Base-by-base conservation (phyloP, 2,329 filamentous ascomycete genomes). In the Trichoderma semiorbis region DNA sequence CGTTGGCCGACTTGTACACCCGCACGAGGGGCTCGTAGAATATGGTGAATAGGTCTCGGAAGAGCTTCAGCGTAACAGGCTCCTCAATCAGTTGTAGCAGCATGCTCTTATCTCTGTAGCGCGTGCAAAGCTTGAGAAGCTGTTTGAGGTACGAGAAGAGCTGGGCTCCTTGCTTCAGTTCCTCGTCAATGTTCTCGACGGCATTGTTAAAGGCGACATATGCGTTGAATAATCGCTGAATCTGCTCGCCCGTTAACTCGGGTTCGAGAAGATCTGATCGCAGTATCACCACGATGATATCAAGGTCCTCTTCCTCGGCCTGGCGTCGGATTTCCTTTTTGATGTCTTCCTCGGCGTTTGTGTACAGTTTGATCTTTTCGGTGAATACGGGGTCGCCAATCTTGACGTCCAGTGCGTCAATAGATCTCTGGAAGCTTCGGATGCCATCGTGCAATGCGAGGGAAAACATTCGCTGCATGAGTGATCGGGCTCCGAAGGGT, bases 1-100 rank as follows among this genome's bases (percentile, higher is more conserved):
- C 95, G 77, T 98, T 99, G 75, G 96, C 96, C 24, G 95, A 97
- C 83, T 98, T 99, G 86, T 99, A 99, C 0, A 99, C 96, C 62
- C 96, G 89, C 18, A 99, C 94, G 26, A 99, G 90, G 0, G 96
- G 96, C 80, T 99, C 96, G 82, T 99, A 99, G 84, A 99, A 99
- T 79, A 99, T 98, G 39, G 94, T 97, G 81, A 99, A 98, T 28
- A 99, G 87, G 78, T 99, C 96, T 62, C 94, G 90, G 87, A 99
- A 96, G 32, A 99, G 87, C 79, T 97, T 92, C n/a, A 99, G 86
- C 0, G 96, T 98, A n/a, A 95, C 95, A 0, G 96, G 94, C 83
- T 99, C 95, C 82, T 98, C 95, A 67, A 99, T 96, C 77, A 98
- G 91, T 74, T 91, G 89, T 69, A 98, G 85, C 95, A 99, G 98